Conservation (phyloP, 1,284 basidiomycete species). For the Papiliotrema terrestris region DNA sequence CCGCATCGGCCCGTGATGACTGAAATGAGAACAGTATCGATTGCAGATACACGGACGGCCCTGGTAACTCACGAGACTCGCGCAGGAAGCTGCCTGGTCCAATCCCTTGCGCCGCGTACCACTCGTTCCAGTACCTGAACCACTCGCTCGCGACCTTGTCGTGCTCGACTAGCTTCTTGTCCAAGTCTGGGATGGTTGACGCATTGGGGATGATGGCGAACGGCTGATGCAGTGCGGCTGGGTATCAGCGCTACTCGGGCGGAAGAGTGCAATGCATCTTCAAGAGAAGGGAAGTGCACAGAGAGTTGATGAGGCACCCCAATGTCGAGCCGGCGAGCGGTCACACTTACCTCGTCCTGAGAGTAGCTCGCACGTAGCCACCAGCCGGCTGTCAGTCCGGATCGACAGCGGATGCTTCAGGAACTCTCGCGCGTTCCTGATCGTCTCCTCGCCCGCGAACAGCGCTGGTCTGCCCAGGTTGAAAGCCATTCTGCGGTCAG, state of each 20-base stretch:
- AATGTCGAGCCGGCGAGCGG: too few relatives aligned
- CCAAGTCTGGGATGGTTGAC: slow-evolving; percentile 31
- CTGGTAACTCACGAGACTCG: slow-evolving; percentile 20
- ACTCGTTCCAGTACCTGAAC: slow-evolving; percentile 45
- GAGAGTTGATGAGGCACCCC: too few relatives aligned
- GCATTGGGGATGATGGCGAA: slow-evolving; percentile 28
- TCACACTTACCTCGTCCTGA: slow-evolving; percentile 30
- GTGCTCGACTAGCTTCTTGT: slow-evolving; percentile 36
- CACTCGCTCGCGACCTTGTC: slow-evolving; percentile 37
- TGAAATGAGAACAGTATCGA: slow-evolving; percentile 1
- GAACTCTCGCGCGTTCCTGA: slow-evolving; percentile 68
- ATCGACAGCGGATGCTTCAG: slow-evolving; percentile 80
- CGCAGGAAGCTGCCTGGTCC: slow-evolving; percentile 19
- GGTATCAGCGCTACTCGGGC: slow-evolving; percentile 3
- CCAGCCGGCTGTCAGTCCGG: slow-evolving; percentile 84
- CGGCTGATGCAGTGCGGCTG: slow-evolving; percentile 38
- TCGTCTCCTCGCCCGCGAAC: slow-evolving; percentile 80
- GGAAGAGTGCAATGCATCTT: neutral
- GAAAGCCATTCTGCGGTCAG: slow-evolving; percentile 30
- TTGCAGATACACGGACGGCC: too few relatives aligned
- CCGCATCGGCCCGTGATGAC: slow-evolving; percentile 18
- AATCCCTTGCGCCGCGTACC: slow-evolving; percentile 15
- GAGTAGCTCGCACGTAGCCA: slow-evolving; percentile 62
- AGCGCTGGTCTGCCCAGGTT: slow-evolving; percentile 75
- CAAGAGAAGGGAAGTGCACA: too few relatives aligned